Evolutionary conservation across 345 rosid genomes (phyloP), one percentile per base, ranked within the genome.

Genomic region (Anacardium occidentale): DNA sequence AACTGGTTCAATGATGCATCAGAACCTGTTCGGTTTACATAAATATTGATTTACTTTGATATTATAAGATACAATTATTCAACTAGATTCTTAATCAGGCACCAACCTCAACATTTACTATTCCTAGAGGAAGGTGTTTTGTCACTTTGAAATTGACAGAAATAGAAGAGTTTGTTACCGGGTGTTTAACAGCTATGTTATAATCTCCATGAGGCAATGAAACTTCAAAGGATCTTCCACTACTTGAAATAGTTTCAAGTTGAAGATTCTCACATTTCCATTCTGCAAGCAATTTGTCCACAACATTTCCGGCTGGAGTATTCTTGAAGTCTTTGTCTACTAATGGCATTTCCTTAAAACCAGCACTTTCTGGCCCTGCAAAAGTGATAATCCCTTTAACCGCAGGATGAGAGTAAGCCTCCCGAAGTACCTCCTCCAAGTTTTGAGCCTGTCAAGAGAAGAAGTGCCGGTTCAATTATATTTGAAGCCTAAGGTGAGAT

Each of bases 361-460:
- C 89, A 2, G 97, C 87, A 1, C 67, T 75, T 40, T 55, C 84
- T 4, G 98, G 93, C 7, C 93, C 96, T 1, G 80, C 83, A 64
- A 87, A 90, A 42, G 85, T 82, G 62, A 90, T 85, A 24, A 90
- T 90, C 37, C 97, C 97, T 72, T 85, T 17, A 10, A 88, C 90
- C 12, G 90, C 86, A 42, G 90, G 93, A 74, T 90, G 92, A 4
- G 86, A 77, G 45, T 82, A 83, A 0, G 77, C 94, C 78, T 90
- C 98, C 77, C 94, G 82, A 5, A 92, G 79, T 45, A 89, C 76
- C 9, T 88, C 87, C 79, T 90, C 90, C 32, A 86, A 78, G 75
- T 86, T 74, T 63, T 71, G 42, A 18, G 79, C 85, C 90, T 92
- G 71, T 32, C 18, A 59, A 18, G 6, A 11, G 25, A 60, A 22